Percentiles rank a stretch among this genome's conserved stretches.
Conservation (phyloP, 352 stramenopile genomes). For the Discostella stelligera region DNA sequence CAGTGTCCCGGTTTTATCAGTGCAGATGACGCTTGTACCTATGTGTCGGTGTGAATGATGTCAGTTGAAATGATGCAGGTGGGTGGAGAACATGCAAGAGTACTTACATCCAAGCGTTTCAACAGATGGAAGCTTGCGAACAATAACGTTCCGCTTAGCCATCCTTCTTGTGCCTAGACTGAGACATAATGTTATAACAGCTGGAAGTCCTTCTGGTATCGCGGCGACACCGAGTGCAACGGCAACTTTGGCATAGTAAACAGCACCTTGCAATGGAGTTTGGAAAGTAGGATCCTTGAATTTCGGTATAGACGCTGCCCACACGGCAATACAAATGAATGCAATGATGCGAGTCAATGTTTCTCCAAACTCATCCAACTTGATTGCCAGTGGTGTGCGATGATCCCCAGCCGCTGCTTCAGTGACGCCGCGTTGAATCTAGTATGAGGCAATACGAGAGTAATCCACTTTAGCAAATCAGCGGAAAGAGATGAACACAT, state of each 20-base stretch:
- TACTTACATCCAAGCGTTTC: constrained; percentile 89
- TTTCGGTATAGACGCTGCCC: constrained; percentile 96
- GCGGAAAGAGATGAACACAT: not conserved
- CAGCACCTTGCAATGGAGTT: constrained; percentile 90
- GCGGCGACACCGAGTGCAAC: constrained; percentile 97
- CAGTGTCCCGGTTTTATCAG: constrained; percentile 91
- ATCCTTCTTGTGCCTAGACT: constrained; percentile 93
- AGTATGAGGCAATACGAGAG: not conserved
- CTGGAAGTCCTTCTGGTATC: constrained; percentile 97
- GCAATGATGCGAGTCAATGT: constrained; percentile 95
- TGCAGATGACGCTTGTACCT: constrained; percentile 90
- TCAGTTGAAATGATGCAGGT: not conserved
- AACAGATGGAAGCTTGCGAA: constrained; percentile 93
- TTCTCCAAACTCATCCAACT: constrained; percentile 98
- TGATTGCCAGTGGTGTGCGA: constrained; percentile 95
- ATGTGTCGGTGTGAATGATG: not conserved
- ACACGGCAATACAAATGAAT: constrained; percentile 96
- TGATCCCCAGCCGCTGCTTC: constrained; percentile 87
- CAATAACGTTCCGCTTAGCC: constrained; percentile 96
- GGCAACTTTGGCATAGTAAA: constrained; percentile 99
- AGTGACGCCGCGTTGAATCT: constrained; percentile 84
- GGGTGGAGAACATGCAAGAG: not conserved
- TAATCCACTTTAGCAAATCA: not conserved
- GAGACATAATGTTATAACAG: constrained; percentile 97
- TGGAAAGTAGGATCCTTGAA: constrained; percentile 89